Evolutionary conservation across 495 filamentous ascomycete genomes (phyloP).

Genomic region (Penicillium argentinense): DNA sequence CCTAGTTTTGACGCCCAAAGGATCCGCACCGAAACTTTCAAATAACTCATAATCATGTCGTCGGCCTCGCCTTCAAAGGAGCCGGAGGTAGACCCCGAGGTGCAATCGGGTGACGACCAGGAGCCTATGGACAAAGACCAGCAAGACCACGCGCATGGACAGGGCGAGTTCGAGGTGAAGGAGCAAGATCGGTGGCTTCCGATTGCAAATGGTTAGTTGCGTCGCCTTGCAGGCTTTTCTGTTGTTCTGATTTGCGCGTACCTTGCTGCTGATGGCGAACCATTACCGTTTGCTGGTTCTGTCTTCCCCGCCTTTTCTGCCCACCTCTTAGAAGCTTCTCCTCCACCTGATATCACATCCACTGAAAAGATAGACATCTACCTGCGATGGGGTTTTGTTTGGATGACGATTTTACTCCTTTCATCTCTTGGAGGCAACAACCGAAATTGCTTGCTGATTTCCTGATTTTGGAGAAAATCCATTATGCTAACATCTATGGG

Average conservation of each 20-base stretch:
- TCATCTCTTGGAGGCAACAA: too few relatives aligned
- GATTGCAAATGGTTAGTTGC: conserved; percentile 98
- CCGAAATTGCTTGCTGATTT: not conserved
- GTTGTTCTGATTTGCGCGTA: conserved; percentile 58
- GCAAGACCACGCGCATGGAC: conserved; percentile 62
- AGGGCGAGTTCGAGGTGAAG: conserved; percentile 96
- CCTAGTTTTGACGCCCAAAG: conserved; percentile 32
- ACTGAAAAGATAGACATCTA: not conserved
- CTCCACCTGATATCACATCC: not conserved
- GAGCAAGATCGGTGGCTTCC: conserved; percentile 99
- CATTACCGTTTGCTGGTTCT: conserved; percentile 23
- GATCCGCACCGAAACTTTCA: conserved; percentile 18
- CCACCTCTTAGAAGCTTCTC: conserved; percentile 7
- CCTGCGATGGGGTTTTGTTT: not conserved
- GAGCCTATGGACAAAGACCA: conserved; percentile 70
- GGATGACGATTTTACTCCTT: not conserved
- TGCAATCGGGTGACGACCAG: conserved; percentile 87
- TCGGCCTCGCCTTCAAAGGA: conserved; percentile 86
- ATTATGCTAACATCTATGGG: conserved; percentile 77
- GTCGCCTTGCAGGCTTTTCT: conserved; percentile 52
- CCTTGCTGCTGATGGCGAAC: conserved; percentile 51
- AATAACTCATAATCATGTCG: conserved; percentile 78
- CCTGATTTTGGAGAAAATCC: not conserved
- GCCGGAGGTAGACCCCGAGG: conserved; percentile 84
- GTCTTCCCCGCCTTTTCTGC: conserved; percentile 19